Conservation (phyloP, 202 grass and related monocot genomes). For the Zoysia matrella region DNA sequence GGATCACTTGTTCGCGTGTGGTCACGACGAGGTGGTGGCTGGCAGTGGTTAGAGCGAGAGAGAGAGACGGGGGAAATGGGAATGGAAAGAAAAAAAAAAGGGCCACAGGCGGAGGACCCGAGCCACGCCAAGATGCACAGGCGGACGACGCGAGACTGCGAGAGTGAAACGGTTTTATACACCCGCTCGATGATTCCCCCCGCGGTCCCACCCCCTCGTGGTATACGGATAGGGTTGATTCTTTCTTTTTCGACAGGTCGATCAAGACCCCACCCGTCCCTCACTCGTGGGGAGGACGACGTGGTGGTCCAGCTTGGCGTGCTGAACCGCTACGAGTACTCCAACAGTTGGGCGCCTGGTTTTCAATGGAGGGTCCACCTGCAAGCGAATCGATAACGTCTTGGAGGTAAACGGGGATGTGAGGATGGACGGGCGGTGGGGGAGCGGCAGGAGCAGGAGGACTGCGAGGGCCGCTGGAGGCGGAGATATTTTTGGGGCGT, state of each 20-base stretch:
- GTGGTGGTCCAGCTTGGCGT: conserved; percentile 40
- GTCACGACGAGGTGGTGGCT: conserved; percentile 14
- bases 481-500: conserved; percentile 31
- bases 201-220: too few relatives aligned
- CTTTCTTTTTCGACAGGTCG: not conserved
- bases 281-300: not conserved
- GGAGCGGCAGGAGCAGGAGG: conserved; percentile 9
- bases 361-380: too few relatives aligned
- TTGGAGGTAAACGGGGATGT: not conserved
- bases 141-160: too few relatives aligned
- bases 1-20: not conserved
- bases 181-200: not conserved
- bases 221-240: not conserved
- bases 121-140: conserved; percentile 51
- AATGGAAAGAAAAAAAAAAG: conserved; percentile 27
- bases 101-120: not conserved
- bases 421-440: not conserved
- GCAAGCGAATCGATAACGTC: too few relatives aligned
- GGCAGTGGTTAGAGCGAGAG: conserved; percentile 37
- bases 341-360: not conserved
- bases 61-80: not conserved
- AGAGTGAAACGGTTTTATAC: not conserved
- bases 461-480: not conserved
- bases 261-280: not conserved
- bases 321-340: not conserved